Conservation (phyloP, 495 filamentous ascomycete genomes). For the Hyaloscypha bicolor region DNA sequence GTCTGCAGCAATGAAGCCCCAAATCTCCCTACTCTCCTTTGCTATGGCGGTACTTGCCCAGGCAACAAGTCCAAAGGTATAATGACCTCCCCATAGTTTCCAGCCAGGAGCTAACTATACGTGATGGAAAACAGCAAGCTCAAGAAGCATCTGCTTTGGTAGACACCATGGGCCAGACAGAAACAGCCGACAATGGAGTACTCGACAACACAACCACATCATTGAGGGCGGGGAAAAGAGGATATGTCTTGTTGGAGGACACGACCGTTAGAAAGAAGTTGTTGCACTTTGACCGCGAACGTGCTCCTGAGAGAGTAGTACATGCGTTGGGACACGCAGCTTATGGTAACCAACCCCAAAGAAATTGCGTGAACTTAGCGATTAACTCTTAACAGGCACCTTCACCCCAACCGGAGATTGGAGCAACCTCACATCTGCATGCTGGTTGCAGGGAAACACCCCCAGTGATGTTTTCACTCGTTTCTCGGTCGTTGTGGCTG, state of each 20-base stretch:
- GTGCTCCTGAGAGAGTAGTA: conserved; percentile 54
- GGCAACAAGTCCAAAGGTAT: conserved; percentile 1
- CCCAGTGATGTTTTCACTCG: conserved; percentile 40
- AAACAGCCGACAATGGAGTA: conserved; percentile 16
- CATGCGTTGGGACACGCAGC: conserved; percentile 60
- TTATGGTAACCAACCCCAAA: conserved; percentile 42
- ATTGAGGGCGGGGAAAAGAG: conserved; percentile 54
- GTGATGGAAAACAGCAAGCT: conserved; percentile 14
- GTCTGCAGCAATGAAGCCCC: not conserved
- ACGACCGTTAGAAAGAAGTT: conserved; percentile 63
- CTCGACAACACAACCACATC: conserved; percentile 14
- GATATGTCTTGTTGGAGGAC: conserved; percentile 58
- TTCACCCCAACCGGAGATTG: conserved; percentile 60
- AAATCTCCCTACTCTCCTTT: not conserved
- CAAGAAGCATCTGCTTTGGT: conserved; percentile 2
- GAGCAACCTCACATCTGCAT: conserved; percentile 57
- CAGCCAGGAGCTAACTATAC: not conserved
- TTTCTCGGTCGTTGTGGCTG: conserved; percentile 56
- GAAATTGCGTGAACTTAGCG: not conserved
- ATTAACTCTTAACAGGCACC: conserved; percentile 18
- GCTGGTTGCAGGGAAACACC: conserved; percentile 52
- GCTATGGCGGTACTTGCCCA: not conserved
- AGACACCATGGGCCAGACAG: conserved; percentile 13
- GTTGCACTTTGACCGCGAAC: conserved; percentile 60
- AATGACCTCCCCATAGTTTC: not conserved